Evolutionary conservation across 768 basidiomycete genomes (phyloP).

Genomic region (Tulasnella sp.): DNA sequence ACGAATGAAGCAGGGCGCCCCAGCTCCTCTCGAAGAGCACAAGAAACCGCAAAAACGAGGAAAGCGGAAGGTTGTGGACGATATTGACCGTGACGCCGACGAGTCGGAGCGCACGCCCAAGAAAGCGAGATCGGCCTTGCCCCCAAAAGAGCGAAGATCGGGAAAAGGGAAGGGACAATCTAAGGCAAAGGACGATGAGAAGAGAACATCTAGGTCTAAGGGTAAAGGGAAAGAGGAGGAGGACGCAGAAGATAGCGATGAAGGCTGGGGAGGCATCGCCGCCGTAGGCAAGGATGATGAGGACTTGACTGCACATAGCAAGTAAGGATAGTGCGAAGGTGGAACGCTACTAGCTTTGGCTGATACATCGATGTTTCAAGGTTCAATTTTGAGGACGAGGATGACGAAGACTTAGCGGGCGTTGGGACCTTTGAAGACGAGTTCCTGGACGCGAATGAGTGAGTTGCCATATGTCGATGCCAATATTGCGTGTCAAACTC

Average conservation of each 20-base stretch:
- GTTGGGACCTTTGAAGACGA: constrained; percentile 32
- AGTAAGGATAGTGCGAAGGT: constrained; percentile 26
- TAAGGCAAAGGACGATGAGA: constrained; percentile 19
- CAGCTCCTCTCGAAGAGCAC: constrained; percentile 42
- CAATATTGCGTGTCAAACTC: background rate
- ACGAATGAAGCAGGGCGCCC: constrained; percentile 73
- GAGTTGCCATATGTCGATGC: constrained; percentile 16
- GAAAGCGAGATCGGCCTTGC: constrained; percentile 30
- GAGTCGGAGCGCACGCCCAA: constrained; percentile 26
- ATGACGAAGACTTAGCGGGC: constrained; percentile 29
- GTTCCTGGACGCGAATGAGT: constrained; percentile 36
- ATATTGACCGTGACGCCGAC: constrained; percentile 15
- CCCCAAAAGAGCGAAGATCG: constrained; percentile 13
- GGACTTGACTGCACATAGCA: constrained; percentile 35
- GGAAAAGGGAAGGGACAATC: constrained; percentile 18
- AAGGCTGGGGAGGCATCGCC: constrained; percentile 45
- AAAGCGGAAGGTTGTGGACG: constrained; percentile 23
- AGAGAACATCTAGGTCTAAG: constrained; percentile 12
- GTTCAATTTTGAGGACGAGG: constrained; percentile 39
- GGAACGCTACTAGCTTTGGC: background rate
- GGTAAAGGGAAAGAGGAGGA: constrained; percentile 25
- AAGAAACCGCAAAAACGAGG: constrained; percentile 24
- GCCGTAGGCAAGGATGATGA: constrained; percentile 32
- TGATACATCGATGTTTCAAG: constrained; percentile 24
- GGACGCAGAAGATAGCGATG: constrained; percentile 27